These are phyloP conservation scores for Chenopodium formosanum DNA, from an alignment of 148 eudicot genomes.

Conservation along the genomic window DNA sequence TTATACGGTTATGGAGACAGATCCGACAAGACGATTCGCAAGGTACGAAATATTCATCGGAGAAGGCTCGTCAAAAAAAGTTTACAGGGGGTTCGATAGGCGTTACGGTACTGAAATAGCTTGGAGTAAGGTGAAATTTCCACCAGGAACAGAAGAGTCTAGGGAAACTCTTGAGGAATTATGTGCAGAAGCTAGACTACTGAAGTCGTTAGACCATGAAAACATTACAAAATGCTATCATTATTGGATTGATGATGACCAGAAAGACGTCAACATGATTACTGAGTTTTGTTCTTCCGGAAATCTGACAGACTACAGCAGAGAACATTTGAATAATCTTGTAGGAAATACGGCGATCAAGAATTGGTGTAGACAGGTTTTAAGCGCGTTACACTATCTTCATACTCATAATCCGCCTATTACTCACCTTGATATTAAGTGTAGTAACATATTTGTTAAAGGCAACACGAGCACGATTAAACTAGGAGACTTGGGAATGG, in stretches of 20 bases:
- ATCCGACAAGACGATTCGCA: not conserved
- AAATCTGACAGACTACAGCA: not conserved
- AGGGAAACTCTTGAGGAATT: slow-evolving; percentile 14
- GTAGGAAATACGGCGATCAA: not conserved
- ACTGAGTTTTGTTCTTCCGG: not conserved
- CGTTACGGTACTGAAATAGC: slow-evolving; percentile 39
- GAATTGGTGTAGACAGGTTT: not conserved
- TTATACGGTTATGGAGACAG: slow-evolving; percentile 7
- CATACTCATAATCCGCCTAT: not conserved
- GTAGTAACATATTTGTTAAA: not conserved
- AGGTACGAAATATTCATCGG: slow-evolving; percentile 14
- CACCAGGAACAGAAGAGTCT: slow-evolving; percentile 9
- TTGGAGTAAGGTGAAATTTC: slow-evolving; percentile 29
- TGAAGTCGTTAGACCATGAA: slow-evolving; percentile 20
- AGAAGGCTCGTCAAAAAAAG: slow-evolving; percentile 18
- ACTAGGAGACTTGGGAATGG: not conserved
- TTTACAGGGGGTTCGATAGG: slow-evolving; percentile 38
- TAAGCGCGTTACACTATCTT: not conserved
- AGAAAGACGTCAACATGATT: not conserved
- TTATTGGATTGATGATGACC: not conserved
- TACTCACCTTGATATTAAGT: not conserved
- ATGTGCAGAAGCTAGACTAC: slow-evolving; percentile 23
- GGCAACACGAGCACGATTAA: not conserved
- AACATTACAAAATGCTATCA: no score
- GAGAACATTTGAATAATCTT: not conserved